Base-by-base conservation (phyloP, 768 basidiomycete species). In the Suillus ampliporus region DNA sequence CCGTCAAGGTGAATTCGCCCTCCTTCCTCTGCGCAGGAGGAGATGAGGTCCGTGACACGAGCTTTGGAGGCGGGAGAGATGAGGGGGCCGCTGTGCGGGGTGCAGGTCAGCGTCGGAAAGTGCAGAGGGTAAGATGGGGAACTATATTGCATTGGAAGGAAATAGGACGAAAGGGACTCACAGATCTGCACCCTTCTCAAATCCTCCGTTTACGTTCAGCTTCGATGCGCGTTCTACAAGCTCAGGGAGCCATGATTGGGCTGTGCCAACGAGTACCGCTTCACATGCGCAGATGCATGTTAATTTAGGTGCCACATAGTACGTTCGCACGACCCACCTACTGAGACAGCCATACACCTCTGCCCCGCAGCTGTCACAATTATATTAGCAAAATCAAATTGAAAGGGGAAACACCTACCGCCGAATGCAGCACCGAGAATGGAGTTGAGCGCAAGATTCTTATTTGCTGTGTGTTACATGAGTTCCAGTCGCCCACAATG, bases 271-370 rank as follows among this genome's bases (percentile, higher is more conserved):
- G 57, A 97, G 83, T 34, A 97, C 75, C n/a, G 82, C 90, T 89
- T 46, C 19, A 61, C 19, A 40, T 51, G 31, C 31, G 6, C 37
- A 38, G 31, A 57, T 7, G 28, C 41, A 47, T 21, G 51, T 65
- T 28, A 48, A 59, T 37, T 35, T 52, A 34, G 31, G 15, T 28
- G 28, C 48, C 19, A 38, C 10, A 31, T 4, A 5, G 46, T 9
- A 50, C 19, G 43, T 17, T 10, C 14, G 57, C 10, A 47, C 31
- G 28, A 66, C 88, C 70, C 65, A 91, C 94, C 91, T 37, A 96
- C 94, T 14, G 95, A 97, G 47, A 97, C 79, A 14, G 95, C 96
- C 96, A 97, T 98, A 79, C 96, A 99, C 61, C 97, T 86, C 75
- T 99, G 97, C 14, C 97, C 97, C 35, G 97, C 97, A 66, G 97